Evolutionary conservation across 2,329 filamentous ascomycete species (phyloP).

Genomic region (Pseudogymnoascus sp.): DNA sequence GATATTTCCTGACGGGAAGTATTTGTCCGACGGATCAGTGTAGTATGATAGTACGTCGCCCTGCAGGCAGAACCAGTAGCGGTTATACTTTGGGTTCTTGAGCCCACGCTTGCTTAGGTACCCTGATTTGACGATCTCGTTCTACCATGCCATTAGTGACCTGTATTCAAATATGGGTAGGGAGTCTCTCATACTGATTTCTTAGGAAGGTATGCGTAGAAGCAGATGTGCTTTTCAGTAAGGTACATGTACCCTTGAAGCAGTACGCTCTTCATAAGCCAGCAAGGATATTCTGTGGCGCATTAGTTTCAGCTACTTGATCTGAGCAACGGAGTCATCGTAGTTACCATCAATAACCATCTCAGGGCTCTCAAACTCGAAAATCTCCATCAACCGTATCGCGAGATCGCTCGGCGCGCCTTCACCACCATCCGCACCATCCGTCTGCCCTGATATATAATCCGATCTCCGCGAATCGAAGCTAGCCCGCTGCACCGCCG

Average conservation of each 20-base stretch:
- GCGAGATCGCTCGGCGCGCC: constrained; percentile 49
- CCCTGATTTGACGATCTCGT: constrained; percentile 74
- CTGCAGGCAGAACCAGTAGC: constrained; percentile 90
- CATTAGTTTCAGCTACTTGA: constrained; percentile 20
- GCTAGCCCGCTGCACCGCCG: constrained; percentile 51
- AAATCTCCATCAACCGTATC: constrained; percentile 71
- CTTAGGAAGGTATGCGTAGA: constrained; percentile 94
- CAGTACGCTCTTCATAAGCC: constrained; percentile 82
- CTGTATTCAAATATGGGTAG: not conserved
- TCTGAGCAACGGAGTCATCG: not conserved
- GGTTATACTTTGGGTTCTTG: constrained; percentile 76
- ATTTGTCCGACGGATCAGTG: constrained; percentile 71
- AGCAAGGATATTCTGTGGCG: constrained; percentile 75
- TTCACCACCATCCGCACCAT: constrained; percentile 21
- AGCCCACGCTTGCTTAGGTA: constrained; percentile 83
- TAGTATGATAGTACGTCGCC: constrained; percentile 91
- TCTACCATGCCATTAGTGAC: constrained; percentile 38
- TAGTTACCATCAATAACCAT: constrained; percentile 67
- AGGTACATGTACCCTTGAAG: constrained; percentile 96
- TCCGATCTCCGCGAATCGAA: constrained; percentile 37
- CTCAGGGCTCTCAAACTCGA: constrained; percentile 72
- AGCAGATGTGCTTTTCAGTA: constrained; percentile 86
- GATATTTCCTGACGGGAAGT: constrained; percentile 87
- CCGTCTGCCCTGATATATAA: constrained; percentile 17
- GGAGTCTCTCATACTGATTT: constrained; percentile 58